Conservation (phyloP, 148 eudicot genomes). For the Fagopyrum tataricum region DNA sequence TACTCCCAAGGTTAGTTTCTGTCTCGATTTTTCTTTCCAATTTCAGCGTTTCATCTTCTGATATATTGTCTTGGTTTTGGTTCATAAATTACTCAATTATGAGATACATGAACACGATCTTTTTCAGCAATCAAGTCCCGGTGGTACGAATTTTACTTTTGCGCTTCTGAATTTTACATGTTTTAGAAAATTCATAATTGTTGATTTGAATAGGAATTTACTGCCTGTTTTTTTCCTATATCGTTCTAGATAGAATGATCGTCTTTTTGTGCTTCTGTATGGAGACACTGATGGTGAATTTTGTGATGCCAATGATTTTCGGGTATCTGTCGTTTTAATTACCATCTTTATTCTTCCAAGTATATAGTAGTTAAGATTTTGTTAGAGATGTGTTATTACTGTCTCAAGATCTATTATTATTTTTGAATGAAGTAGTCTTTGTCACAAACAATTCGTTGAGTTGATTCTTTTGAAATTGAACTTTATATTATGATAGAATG, state of each 20-base stretch:
- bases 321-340: background rate
- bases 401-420: background rate
- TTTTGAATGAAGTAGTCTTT: conserved; percentile 3
- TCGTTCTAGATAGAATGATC: background rate
- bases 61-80: background rate
- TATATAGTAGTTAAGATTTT: background rate
- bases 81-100: background rate
- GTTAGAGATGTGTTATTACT: background rate
- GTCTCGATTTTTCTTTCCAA: background rate
- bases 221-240: background rate
- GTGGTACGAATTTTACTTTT: background rate
- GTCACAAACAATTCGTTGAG: background rate
- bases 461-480: background rate
- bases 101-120: background rate
- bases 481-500: background rate
- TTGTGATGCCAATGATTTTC: background rate
- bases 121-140: background rate
- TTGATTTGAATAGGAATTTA: background rate
- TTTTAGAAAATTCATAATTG: background rate
- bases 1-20: background rate
- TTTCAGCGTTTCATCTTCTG: background rate
- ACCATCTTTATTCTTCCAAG: background rate
- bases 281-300: background rate
- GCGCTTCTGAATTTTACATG: conserved; percentile 3
- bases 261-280: background rate